Evolutionary conservation across 345 rosid species (phyloP).

Genomic region (Dipteronia dyeriana): DNA sequence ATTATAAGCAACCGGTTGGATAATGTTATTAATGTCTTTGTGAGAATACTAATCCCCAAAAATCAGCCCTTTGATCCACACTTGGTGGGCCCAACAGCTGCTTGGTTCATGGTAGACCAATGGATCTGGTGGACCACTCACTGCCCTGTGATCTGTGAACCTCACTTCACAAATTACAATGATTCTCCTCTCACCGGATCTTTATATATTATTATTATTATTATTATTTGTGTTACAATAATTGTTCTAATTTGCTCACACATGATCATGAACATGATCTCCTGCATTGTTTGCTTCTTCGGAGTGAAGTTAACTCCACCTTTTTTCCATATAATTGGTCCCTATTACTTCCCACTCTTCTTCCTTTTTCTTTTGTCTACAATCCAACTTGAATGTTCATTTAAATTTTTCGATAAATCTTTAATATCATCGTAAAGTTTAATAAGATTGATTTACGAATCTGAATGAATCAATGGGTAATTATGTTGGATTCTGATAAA

Average conservation of each 20-base stretch:
- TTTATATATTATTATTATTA: background rate
- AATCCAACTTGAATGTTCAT: too few species aligned
- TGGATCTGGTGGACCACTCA: background rate
- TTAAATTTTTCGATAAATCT: too few species aligned
- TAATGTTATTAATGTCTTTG: background rate
- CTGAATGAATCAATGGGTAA: too few species aligned
- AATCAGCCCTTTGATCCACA: background rate
- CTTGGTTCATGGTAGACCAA: constrained; percentile 8
- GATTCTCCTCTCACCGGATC: background rate
- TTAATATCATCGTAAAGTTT: too few species aligned
- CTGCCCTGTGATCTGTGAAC: background rate
- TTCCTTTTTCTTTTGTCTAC: too few species aligned
- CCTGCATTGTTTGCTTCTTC: background rate
- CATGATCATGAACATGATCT: background rate
- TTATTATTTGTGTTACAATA: background rate
- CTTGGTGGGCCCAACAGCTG: background rate
- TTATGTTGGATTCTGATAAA: too few species aligned
- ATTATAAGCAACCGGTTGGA: constrained; percentile 9
- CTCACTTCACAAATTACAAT: too few species aligned
- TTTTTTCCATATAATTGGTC: too few species aligned
- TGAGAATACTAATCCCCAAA: background rate
- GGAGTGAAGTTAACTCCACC: background rate
- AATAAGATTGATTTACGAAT: too few species aligned
- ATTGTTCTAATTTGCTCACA: background rate
- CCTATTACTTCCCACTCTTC: too few species aligned